These are phyloP conservation scores for Gossypium rotundifolium DNA, from an alignment of 345 rosid species.

Conservation along the genomic window DNA sequence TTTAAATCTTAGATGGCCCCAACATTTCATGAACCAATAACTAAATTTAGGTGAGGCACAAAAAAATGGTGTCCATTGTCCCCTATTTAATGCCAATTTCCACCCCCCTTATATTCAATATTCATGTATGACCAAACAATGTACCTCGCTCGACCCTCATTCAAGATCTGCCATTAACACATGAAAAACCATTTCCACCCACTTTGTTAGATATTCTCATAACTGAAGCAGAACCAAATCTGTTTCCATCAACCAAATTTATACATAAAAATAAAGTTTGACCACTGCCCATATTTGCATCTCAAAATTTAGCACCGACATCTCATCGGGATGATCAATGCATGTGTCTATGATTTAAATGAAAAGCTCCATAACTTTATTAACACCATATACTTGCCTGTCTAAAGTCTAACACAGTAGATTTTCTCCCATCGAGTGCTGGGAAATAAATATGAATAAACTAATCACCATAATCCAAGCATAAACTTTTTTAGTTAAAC, in stretches of 20 bases:
- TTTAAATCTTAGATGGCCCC: neutral
- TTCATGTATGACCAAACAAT: conserved; percentile 6
- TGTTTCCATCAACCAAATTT: neutral
- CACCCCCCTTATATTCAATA: neutral
- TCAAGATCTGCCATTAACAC: neutral
- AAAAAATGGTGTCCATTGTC: neutral
- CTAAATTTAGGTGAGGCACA: neutral
- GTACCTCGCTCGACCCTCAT: neutral
- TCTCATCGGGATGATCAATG: neutral
- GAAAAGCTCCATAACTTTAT: neutral
- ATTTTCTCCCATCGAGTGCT: neutral
- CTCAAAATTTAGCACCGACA: neutral
- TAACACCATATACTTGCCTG: neutral
- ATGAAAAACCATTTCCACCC: neutral
- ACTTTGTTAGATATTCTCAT: neutral
- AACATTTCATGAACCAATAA: neutral
- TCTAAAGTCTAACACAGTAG: neutral
- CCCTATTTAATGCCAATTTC: neutral
- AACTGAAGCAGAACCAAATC: neutral
- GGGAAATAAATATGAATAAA: neutral
- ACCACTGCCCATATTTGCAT: neutral
- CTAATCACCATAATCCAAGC: no score
- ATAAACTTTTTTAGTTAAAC: no score
- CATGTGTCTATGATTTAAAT: neutral
- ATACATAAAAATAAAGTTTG: neutral